Base-by-base conservation (phyloP, 805 yeast species). In the Starmerella stigmatis region DNA sequence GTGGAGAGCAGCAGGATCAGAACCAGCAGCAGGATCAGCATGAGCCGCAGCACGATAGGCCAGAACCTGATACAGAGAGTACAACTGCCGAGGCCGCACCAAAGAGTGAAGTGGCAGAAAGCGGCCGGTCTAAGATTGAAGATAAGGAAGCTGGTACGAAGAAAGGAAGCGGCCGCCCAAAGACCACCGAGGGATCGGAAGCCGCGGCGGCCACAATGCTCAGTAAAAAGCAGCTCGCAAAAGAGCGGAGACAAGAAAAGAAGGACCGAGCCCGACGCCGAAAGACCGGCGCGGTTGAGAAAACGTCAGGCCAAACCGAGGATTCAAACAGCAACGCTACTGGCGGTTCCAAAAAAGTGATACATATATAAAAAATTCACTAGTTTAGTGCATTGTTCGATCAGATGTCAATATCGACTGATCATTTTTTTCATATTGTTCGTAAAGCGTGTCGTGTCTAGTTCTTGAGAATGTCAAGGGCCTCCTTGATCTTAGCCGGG, bases 381-480 rank as follows among this genome's bases (percentile, higher is more conserved):
- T n/a, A n/a, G n/a, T n/a, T n/a, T n/a, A n/a, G n/a, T n/a, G n/a
- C n/a, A n/a, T n/a, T n/a, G n/a, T n/a, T n/a, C n/a, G n/a, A n/a
- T n/a, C n/a, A n/a, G n/a, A n/a, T n/a, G n/a, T n/a, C n/a, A n/a
- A n/a, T n/a, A n/a, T n/a, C n/a, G n/a, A n/a, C n/a, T n/a, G n/a
- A n/a, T n/a, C n/a, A n/a, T n/a, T n/a, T n/a, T n/a, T n/a, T n/a
- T n/a, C n/a, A n/a, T n/a, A 8, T 25, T 25, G 11, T 8, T 25
- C 11, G 11, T 8, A 11, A 11, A 25, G 11, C 27, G 35, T 17
- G 12, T 32, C 7, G 16, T 12, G 8, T n/a, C 25, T 36, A 36
- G 21, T 36, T 36, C n/a, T 57, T 64, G 50, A 53, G 50, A 46
- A 76, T 75, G 71, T 84, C 83, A 64, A 86, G 74, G 53, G 81